Evolutionary conservation across 2,329 filamentous ascomycete species (phyloP).

Genomic region (Trichoderma endophyticum): DNA sequence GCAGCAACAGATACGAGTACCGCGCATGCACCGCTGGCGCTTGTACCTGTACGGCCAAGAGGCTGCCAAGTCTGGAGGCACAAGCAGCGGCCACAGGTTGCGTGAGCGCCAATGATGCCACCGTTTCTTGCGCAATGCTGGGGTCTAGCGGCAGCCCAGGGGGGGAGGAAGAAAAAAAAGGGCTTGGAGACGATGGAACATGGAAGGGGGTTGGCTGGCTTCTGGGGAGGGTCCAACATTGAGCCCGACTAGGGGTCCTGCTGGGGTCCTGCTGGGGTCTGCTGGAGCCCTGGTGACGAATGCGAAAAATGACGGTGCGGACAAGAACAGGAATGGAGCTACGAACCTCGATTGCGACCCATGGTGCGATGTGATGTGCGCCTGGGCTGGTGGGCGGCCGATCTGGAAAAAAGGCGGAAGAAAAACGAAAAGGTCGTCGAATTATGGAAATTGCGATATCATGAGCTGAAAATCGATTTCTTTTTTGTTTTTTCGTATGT

Average conservation of each 20-base stretch:
- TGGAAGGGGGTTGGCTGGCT: not conserved
- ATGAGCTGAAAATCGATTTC: not conserved
- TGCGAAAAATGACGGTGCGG: not conserved
- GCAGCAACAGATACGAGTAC: not conserved
- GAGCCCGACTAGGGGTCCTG: conserved; percentile 8
- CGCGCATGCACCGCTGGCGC: not conserved
- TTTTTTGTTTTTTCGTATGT: not conserved
- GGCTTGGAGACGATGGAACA: not conserved
- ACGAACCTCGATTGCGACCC: conserved; percentile 56
- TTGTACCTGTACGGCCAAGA: not conserved
- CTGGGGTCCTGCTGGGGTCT: not conserved
- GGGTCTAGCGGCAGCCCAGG: conserved; percentile 6
- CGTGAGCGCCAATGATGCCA: conserved; percentile 8
- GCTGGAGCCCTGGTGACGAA: conserved; percentile 7
- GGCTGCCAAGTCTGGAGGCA: not conserved
- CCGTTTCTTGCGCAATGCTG: conserved; percentile 3
- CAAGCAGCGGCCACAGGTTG: not conserved
- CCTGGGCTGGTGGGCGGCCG: conserved; percentile 10
- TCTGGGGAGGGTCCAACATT: not conserved
- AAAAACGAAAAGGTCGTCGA: not conserved
- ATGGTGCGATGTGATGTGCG: conserved; percentile 35
- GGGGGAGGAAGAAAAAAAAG: not conserved
- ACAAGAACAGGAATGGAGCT: conserved; percentile 24
- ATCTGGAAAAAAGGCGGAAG: not conserved
- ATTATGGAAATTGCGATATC: not conserved